Percentiles rank a stretch among this genome's conserved stretches.
phyloP scores from a whole-genome alignment of 768 basidiomycete species.

The Zangia roseola region DNA sequence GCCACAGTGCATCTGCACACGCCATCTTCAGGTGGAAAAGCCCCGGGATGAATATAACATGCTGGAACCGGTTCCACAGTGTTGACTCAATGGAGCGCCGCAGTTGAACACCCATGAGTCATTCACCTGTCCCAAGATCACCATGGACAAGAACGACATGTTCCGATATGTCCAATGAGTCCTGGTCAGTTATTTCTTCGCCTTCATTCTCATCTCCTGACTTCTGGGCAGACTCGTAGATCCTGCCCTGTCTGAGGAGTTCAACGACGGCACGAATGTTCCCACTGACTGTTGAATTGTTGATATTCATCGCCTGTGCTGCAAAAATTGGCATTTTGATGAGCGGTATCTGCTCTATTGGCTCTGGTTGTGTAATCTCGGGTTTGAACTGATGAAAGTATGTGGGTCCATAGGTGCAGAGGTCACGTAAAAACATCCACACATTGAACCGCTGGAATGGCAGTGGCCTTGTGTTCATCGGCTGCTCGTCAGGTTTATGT shows the following conservation, averaged over 20 bases:
- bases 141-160: background rate
- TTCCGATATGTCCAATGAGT: background rate
- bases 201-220: background rate
- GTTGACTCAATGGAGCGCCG: background rate
- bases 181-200: no score
- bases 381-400: no score
- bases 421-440: no score
- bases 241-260: background rate
- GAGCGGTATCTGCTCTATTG: no score
- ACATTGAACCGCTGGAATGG: no score
- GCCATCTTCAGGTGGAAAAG: constrained; percentile 39
- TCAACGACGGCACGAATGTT: background rate
- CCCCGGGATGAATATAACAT: constrained; percentile 33
- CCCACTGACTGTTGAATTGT: constrained; percentile 1
- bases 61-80: constrained; percentile 30
- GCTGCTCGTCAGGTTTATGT: no score
- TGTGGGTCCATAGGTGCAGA: no score
- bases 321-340: no score
- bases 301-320: no score
- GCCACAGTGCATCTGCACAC: constrained; percentile 22
- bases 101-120: background rate
- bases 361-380: no score
- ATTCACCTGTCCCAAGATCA: background rate
- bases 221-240: background rate
- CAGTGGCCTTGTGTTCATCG: no score